These are phyloP conservation scores for Croton laevigatus DNA, from an alignment of 441 rosid species.

Conservation along the genomic window DNA sequence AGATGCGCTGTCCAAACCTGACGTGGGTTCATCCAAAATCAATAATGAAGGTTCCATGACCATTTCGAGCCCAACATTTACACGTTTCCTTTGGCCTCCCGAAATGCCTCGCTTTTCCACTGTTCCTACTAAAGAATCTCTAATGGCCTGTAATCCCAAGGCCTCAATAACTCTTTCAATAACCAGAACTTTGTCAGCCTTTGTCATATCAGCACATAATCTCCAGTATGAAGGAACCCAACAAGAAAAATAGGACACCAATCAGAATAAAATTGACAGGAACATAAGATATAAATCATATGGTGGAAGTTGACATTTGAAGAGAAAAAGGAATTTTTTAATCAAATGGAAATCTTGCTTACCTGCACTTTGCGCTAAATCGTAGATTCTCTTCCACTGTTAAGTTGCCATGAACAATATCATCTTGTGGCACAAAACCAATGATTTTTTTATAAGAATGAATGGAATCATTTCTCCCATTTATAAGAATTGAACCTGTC, in stretches of 20 bases:
- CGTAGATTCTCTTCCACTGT: conserved; percentile 96
- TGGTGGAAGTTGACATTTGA: conserved; percentile 9
- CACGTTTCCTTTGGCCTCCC: conserved; percentile 95
- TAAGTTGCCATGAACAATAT: conserved; percentile 92
- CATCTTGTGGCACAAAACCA: conserved; percentile 98
- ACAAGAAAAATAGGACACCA: conserved; percentile 14
- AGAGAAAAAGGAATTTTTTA: background rate
- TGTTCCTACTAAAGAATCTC: conserved; percentile 89
- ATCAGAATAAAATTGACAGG: conserved; percentile 15
- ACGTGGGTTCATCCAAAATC: conserved; percentile 94
- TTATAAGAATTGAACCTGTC: conserved; percentile 66
- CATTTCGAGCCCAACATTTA: conserved; percentile 96
- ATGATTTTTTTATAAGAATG: conserved; percentile 79
- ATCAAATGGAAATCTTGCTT: conserved; percentile 10
- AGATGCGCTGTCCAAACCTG: conserved; percentile 96
- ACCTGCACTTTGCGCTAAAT: conserved; percentile 95
- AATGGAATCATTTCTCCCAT: conserved; percentile 71
- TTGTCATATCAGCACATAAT: conserved; percentile 63
- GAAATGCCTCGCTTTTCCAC: conserved; percentile 96
- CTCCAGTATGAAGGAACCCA: conserved; percentile 35
- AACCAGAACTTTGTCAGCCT: conserved; percentile 83
- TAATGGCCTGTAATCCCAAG: conserved; percentile 75
- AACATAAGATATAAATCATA: conserved; percentile 8
- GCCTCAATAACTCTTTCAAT: conserved; percentile 91
- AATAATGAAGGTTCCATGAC: conserved; percentile 96